Evolutionary conservation across 1,284 basidiomycete genomes (phyloP), one percentile per base, ranked within the genome.

Genomic region (Inonotus hispidus): DNA sequence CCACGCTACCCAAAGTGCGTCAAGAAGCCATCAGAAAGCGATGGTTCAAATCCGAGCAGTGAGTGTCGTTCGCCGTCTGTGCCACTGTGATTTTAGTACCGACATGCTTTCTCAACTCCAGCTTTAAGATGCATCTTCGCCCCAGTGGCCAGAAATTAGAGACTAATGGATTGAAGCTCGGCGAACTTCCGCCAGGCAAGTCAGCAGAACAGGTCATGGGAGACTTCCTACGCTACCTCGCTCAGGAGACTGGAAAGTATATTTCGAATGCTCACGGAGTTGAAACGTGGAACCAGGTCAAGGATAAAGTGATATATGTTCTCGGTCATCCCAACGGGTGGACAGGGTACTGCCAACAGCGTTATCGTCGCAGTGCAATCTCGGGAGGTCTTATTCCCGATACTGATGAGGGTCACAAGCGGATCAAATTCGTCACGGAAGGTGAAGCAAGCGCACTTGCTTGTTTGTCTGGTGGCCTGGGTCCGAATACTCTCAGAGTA

Each of bases 381-480:
- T 79, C 82, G 64, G 88, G 84, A 3, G 81, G 81, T 14, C 71
- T 90, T 37, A 83, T 91, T 25, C 81, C 85, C 0, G 83, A 89
- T 69, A 86, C 83, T 1, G 82, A 84, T 65, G 83, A 81, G 59
- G 87, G 85, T 2, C 82, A 81, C 64, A 80, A 84, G 0, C 75
- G 85, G 57, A 86, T 91, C 65, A 75, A 84, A 38, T 90, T 91
- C 66, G 88, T 91, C 38, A 88, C 87, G 1, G 88, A 90, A 69
- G 88, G 88, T 56, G 88, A 91, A 73, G 88, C 88, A 0, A 90
- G 86, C 76, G 73, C 90, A 66, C 87, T 90, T 67, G 83, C 87
- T 1, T 90, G 87, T 71, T 83, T 90, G 2, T 71, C 87, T 65
- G 89, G 83, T 67, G 87, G 87, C 1, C 77, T 90, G 1, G 87